A percentile compares a stretch with the other conserved stretches of the same genome.
These are phyloP conservation scores for Erigeron philadelphicus DNA, from an alignment of 140 eudicot genomes.

Conservation along the genomic window DNA sequence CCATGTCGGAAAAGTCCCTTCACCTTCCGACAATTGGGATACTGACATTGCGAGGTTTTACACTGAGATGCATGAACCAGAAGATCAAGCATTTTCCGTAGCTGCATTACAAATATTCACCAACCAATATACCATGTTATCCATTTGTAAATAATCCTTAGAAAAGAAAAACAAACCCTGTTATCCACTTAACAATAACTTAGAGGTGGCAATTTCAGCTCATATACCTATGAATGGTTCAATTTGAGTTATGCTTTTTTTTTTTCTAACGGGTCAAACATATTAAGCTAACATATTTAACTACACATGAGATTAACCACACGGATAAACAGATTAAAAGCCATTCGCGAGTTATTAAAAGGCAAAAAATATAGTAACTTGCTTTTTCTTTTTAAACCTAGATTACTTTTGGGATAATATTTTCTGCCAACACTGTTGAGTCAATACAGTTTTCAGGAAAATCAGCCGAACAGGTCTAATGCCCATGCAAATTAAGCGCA, in stretches of 20 bases:
- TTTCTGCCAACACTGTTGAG: too few relatives aligned
- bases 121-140: background rate
- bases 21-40: conserved; percentile 84
- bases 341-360: too few relatives aligned
- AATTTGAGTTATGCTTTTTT: background rate
- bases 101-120: conserved; percentile 42
- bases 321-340: too few relatives aligned
- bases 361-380: too few relatives aligned
- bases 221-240: background rate
- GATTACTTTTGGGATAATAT: too few relatives aligned
- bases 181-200: too few relatives aligned
- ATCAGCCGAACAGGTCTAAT: too few relatives aligned
- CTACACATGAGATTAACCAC: too few relatives aligned
- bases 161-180: background rate
- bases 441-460: too few relatives aligned
- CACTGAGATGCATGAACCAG: conserved; percentile 92
- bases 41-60: conserved; percentile 59
- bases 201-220: background rate
- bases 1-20: conserved; percentile 96
- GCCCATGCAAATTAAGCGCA: too few relatives aligned
- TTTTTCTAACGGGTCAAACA: background rate
- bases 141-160: conserved; percentile 1
- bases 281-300: background rate
- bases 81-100: conserved; percentile 88
- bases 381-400: too few relatives aligned